Percentiles rank a stretch among this genome's conserved stretches.
phyloP scores from a whole-genome alignment of 2,329 filamentous ascomycete genomes.

The Pseudocercospora fuligena region DNA sequence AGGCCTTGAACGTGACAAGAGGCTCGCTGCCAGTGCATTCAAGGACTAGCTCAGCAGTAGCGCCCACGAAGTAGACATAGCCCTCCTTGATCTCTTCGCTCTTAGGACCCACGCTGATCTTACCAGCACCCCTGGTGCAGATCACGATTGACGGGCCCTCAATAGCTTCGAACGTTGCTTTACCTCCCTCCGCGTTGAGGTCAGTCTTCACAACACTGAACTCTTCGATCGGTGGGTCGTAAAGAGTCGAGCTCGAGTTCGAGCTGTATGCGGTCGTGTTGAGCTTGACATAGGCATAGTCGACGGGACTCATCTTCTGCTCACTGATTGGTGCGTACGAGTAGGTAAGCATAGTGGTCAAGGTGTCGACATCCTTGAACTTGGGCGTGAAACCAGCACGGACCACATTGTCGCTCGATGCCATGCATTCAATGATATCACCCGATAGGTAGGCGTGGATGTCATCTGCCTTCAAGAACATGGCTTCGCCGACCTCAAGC shows the following conservation, averaged over 20 bases:
- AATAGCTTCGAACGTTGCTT: constrained; percentile 85
- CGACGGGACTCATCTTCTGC: constrained; percentile 86
- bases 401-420: constrained; percentile 96
- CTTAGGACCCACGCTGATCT: constrained; percentile 83
- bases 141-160: constrained; percentile 91
- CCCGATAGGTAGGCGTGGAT: constrained; percentile 94
- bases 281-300: constrained; percentile 84
- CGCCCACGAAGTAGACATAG: constrained; percentile 70
- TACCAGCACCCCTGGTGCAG: constrained; percentile 82
- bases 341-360: constrained; percentile 92
- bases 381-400: constrained; percentile 97
- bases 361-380: constrained; percentile 91
- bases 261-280: constrained; percentile 83
- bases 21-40: constrained; percentile 71
- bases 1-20: constrained; percentile 82
- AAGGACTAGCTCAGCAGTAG: constrained; percentile 80
- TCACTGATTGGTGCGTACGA: constrained; percentile 91
- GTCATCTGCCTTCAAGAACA: constrained; percentile 95
- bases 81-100: constrained; percentile 66
- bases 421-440: constrained; percentile 99
- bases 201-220: constrained; percentile 86
- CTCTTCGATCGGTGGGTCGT: constrained; percentile 95
- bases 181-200: constrained; percentile 71
- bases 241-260: constrained; percentile 72
- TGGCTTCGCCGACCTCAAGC: constrained; percentile 84